phyloP scores from a whole-genome alignment of 2,329 filamentous ascomycete species.

The Aspergillus transmontanensis region DNA sequence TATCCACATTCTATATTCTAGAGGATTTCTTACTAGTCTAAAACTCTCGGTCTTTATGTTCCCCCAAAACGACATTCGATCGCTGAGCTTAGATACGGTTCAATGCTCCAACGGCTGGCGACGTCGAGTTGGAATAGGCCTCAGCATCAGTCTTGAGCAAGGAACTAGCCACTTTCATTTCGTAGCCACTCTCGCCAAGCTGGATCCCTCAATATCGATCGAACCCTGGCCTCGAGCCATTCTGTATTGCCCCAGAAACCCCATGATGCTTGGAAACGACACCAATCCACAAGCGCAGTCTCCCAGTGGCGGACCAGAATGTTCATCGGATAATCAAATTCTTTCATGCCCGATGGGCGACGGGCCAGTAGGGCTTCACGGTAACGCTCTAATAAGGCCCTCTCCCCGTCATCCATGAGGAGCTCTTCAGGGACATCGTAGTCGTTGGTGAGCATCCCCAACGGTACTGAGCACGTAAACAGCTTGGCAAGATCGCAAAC shows the following conservation, averaged over 20 bases:
- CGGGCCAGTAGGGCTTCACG: conserved; percentile 16
- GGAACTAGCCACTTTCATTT: not conserved
- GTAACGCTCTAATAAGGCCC: conserved; percentile 56
- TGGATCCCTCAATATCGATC: conserved; percentile 51
- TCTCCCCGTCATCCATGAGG: conserved; percentile 56
- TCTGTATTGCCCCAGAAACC: conserved; percentile 64
- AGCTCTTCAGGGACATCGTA: conserved; percentile 42
- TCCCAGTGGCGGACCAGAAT: conserved; percentile 64
- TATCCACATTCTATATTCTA: not conserved
- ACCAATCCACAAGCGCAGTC: conserved; percentile 68
- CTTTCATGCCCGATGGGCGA: conserved; percentile 44
- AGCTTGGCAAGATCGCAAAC: conserved; percentile 69
- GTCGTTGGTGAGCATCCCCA: conserved; percentile 51
- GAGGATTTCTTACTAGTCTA: not conserved
- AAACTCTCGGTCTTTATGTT: not conserved
- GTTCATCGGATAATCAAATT: conserved; percentile 48
- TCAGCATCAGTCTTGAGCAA: not conserved
- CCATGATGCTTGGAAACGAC: conserved; percentile 63
- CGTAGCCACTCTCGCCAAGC: conserved; percentile 52
- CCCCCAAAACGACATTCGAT: not conserved
- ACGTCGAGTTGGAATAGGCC: not conserved
- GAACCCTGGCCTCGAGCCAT: conserved; percentile 59
- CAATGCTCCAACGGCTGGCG: not conserved
- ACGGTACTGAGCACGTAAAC: conserved; percentile 66
- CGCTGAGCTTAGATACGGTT: not conserved